Percentiles rank a stretch among this genome's conserved stretches.
Evolutionary conservation across 257 asterid genomes (phyloP).

Genomic region (Phtheirospermum japonicum): DNA sequence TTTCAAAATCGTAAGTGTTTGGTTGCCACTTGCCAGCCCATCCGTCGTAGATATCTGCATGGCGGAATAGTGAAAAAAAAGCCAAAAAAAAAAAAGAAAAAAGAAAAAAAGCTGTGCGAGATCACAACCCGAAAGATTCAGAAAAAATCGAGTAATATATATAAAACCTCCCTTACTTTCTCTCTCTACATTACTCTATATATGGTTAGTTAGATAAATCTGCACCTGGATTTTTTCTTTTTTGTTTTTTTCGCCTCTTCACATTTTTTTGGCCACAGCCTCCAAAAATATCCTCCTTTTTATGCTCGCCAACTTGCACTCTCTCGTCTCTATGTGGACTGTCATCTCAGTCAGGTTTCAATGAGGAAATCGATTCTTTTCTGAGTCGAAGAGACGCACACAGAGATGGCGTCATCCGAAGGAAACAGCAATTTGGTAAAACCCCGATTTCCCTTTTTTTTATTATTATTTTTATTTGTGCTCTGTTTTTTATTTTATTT

Average conservation of each 20-base stretch:
- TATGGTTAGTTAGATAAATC: conserved; percentile 28
- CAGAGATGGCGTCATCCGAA: conserved; percentile 34
- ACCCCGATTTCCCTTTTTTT: background rate
- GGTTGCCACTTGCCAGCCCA: background rate
- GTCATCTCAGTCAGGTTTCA: conserved; percentile 5
- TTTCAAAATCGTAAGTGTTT: background rate
- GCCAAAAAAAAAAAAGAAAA: too few species aligned
- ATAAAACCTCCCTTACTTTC: conserved; percentile 8
- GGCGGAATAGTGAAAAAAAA: conserved; percentile 33
- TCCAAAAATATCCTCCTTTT: conserved; percentile 30
- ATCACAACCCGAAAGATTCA: conserved; percentile 32
- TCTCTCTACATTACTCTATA: conserved; percentile 14
- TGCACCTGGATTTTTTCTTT: conserved; percentile 28
- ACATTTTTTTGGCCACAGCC: conserved; percentile 23
- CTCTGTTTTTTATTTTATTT: too few species aligned
- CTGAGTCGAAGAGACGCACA: background rate
- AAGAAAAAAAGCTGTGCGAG: conserved; percentile 16
- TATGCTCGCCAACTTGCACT: conserved; percentile 28
- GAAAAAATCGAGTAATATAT: background rate
- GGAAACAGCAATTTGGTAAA: conserved; percentile 39
- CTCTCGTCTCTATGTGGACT: conserved; percentile 31
- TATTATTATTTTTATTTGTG: too few species aligned
- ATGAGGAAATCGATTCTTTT: background rate
- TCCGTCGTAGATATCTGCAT: conserved; percentile 34
- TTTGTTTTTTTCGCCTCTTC: conserved; percentile 1